A percentile compares a stretch with the other conserved stretches of the same genome.
Conservation (phyloP, 2,329 filamentous ascomycete species). For the Sarocladiaceae sp. region DNA sequence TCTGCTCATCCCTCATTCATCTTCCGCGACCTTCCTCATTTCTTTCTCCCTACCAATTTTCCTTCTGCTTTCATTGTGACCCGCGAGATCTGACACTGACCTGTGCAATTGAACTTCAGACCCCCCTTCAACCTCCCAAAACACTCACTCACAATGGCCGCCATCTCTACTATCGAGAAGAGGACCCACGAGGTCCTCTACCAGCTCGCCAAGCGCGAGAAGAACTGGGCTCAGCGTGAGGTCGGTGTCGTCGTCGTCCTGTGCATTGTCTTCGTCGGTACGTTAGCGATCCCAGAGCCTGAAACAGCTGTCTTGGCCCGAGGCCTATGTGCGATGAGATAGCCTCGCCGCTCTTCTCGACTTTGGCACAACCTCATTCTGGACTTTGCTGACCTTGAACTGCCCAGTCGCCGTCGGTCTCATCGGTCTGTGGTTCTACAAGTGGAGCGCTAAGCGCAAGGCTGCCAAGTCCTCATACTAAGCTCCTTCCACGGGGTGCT, state of each 20-base stretch:
- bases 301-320: background rate
- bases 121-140: too few species aligned
- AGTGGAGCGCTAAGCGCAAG: conserved; percentile 25
- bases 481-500: conserved; percentile 17
- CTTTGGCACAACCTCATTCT: background rate
- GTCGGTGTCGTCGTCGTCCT: conserved; percentile 37
- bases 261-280: conserved; percentile 35
- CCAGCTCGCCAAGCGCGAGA: conserved; percentile 32
- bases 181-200: conserved; percentile 29
- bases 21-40: background rate
- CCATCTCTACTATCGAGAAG: conserved; percentile 31
- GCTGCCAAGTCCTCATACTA: conserved; percentile 24
- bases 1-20: background rate
- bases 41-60: background rate
- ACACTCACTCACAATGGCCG: conserved; percentile 33
- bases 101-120: background rate
- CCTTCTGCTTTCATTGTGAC: background rate
- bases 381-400: conserved; percentile 14
- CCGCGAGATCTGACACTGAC: conserved; percentile 1
- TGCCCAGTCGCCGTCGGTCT: conserved; percentile 26
- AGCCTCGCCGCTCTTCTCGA: background rate
- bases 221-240: conserved; percentile 33
- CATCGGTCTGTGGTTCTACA: conserved; percentile 24
- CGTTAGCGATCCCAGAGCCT: conserved; percentile 10
- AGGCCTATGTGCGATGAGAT: background rate